Evolutionary conservation across 192 early-diverging fungal species (phyloP), one percentile per base, ranked within the genome.

Genomic region (Diversispora epigaea): DNA sequence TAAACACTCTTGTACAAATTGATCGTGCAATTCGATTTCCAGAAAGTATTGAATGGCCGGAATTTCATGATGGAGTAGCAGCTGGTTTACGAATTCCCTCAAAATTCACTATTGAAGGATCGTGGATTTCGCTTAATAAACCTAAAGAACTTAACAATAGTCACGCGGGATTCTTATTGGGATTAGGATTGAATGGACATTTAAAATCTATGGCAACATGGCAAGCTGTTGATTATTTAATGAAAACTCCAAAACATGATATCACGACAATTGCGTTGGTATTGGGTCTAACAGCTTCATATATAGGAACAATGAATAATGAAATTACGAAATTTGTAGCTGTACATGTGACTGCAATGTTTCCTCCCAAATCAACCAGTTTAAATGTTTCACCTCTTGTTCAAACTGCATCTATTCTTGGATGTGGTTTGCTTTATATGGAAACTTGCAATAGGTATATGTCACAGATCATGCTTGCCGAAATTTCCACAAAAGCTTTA

Each of bases 41-140:
- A 3, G 79, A 87, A 10, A 73, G 84, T 25, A 45, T 88, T 19
- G 84, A 87, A 68, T 97, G 95, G 95, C 90, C 94, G 3, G 82
- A 89, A 21, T 98, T 98, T 73, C 94, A 98, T 78, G 90, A 91
- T 66, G 96, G 95, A 3, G 94, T 94, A 1, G 89, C 93, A 21
- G 84, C 88, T 1, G 94, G 89, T 5, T 83, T 97, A 5, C 80
- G 88, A 4, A 86, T 97, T 10, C 84, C 86, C 6, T 79, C 84
- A 0, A 81, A 84, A 19, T 84, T 86, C 25, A 76, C 77, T 5
- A 80, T 79, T 6, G 86, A 91, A 4, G 84, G 87, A 4, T 88
- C 90, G 14, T 98, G 96, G 96, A 91, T 98, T 64, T 78, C 89
- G 9, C 89, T 91, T 75, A 93, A 93, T 70, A 80, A 86, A 40